Evolutionary conservation across 2,329 filamentous ascomycete genomes (phyloP).

Genomic region (Pestalotiopsis sp.): DNA sequence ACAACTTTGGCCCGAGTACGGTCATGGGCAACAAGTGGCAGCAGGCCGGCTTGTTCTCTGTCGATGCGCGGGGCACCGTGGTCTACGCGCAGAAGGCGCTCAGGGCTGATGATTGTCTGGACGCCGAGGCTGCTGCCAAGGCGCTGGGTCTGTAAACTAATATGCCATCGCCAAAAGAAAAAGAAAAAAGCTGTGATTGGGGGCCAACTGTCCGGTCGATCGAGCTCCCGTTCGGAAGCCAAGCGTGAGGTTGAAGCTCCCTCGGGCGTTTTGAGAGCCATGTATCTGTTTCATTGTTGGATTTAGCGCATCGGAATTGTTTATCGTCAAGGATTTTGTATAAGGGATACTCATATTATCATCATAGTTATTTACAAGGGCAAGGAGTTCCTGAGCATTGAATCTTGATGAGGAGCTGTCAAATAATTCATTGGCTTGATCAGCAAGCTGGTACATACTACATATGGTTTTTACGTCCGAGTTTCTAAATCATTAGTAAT

Average conservation of each 20-base stretch:
- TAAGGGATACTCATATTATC: not conserved
- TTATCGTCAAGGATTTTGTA: not conserved
- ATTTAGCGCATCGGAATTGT: not conserved
- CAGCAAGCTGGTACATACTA: too few relatives aligned
- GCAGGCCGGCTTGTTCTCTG: constrained; percentile 53
- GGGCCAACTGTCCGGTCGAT: not conserved
- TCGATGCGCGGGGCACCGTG: constrained; percentile 51
- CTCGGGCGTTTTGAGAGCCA: not conserved
- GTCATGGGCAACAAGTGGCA: constrained; percentile 61
- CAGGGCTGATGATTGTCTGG: constrained; percentile 53
- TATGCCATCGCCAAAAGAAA: not conserved
- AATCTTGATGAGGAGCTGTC: too few relatives aligned
- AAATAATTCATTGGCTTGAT: too few relatives aligned
- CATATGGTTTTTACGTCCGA: too few relatives aligned
- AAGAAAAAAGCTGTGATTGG: too few relatives aligned
- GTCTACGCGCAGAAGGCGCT: constrained; percentile 52
- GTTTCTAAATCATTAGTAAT: too few relatives aligned
- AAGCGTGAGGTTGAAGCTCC: not conserved
- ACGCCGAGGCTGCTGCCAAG: constrained; percentile 50
- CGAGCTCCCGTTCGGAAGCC: not conserved
- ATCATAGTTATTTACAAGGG: not conserved
- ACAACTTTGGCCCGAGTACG: constrained; percentile 40
- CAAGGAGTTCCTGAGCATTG: not conserved
- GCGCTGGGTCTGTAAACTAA: constrained; percentile 34
- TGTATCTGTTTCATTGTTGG: not conserved